phyloP scores from a whole-genome alignment of 106 monocot genomes.

The Dactylorhiza incarnata region DNA sequence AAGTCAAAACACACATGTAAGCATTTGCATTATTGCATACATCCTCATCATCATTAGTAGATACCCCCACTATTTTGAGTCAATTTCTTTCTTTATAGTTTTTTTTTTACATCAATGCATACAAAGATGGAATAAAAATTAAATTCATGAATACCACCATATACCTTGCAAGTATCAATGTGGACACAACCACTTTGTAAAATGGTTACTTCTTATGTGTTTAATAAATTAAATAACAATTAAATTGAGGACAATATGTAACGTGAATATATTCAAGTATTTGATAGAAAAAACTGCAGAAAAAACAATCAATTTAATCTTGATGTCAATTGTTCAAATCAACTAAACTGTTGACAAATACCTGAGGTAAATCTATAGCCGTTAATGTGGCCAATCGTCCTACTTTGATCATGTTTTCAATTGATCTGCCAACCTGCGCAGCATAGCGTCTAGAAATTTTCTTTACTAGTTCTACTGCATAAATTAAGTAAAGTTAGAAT shows the following conservation, averaged over 20 bases:
- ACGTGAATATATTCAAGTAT: background rate
- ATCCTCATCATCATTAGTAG: no score
- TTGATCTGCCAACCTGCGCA: slow-evolving; percentile 27
- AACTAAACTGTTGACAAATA: slow-evolving; percentile 5
- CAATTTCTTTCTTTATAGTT: no score
- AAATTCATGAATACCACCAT: background rate
- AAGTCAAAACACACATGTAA: no score
- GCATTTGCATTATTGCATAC: no score
- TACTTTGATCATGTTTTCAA: slow-evolving; percentile 66
- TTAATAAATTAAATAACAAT: background rate
- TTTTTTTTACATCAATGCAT: no score
- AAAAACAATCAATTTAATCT: background rate
- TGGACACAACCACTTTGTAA: background rate
- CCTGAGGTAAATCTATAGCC: slow-evolving; percentile 84
- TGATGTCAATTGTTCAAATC: background rate
- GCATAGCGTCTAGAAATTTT: slow-evolving; percentile 43
- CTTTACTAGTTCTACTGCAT: slow-evolving; percentile 47
- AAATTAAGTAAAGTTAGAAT: background rate
- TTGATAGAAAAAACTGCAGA: background rate
- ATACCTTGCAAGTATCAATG: background rate
- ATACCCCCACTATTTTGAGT: no score
- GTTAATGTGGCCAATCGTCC: slow-evolving; percentile 49
- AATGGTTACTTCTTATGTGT: background rate
- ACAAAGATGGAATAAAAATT: background rate
- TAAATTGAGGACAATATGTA: background rate